Evolutionary conservation across 164 flowering plant genomes (phyloP), one percentile per base, ranked within the genome.

Genomic region (Chimonanthus praecox): DNA sequence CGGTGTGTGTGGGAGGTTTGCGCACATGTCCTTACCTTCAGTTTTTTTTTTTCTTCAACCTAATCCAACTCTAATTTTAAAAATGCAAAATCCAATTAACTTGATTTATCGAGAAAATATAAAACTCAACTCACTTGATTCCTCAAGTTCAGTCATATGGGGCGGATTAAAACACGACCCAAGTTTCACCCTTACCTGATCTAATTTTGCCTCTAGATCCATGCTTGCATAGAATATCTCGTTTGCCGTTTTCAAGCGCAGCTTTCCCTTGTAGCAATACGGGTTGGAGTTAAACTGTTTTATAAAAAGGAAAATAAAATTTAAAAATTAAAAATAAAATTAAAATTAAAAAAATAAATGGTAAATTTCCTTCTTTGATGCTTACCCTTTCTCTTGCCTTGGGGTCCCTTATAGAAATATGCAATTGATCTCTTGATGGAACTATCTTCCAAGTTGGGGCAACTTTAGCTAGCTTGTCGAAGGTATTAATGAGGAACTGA

Each of bases 371-470:
- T 15, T 51, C 0, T 16, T 44, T 33, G n/a, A 4, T 16, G 2
- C 3, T 45, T 82, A 90, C 97, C 88, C 86, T 87, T 71, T 86
- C 60, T 80, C 91, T 82, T 9, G 78, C 72, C 62, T 82, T 74
- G 3, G 91, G 95, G 16, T 79, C 83, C 78, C 89, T 87, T 50
- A 91, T 86, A 2, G 97, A 95, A 33, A 71, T 4, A 61, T 91
- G 94, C 47, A 87, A 70, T 7, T 91, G 83, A 73, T 90, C 97
- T 70, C 80, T 72, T 45, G 87, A 71, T 4, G 97, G 97, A 71
- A 91, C 77, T 16, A 92, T 79, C 79, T 80, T 88, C 97, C 98
- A 94, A 0, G 94, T 87, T 3, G 98, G 98, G 43, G 91, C 82
- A 3, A 87, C 5, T 21, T 75, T 73, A 75, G 81, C 77, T 11